Evolutionary conservation across 345 rosid species (phyloP).

Genomic region (Eucalyptus albens): DNA sequence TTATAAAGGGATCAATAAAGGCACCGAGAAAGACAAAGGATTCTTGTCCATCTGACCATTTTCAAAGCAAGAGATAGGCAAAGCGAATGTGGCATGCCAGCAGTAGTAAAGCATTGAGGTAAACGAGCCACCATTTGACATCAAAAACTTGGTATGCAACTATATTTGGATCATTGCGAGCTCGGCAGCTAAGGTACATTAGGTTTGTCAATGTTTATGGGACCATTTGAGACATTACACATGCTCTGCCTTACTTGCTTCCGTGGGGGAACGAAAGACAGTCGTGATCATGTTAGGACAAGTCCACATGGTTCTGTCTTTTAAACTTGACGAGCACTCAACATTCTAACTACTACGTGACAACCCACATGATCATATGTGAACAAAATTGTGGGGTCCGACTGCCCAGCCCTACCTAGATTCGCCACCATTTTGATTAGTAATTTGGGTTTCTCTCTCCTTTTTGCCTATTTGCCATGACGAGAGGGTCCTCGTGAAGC

Average conservation of each 20-base stretch:
- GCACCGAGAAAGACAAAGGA: background rate
- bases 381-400: background rate
- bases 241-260: background rate
- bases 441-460: background rate
- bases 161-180: background rate
- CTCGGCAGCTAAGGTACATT: background rate
- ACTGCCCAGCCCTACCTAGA: background rate
- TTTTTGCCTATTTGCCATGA: too few relatives aligned
- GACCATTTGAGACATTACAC: background rate
- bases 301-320: background rate
- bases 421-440: background rate
- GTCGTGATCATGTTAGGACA: background rate
- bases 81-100: background rate
- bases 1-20: background rate
- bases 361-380: background rate
- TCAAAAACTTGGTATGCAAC: background rate
- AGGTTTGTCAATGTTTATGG: background rate
- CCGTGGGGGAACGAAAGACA: background rate
- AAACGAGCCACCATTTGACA: background rate
- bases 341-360: background rate
- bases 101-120: background rate
- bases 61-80: background rate
- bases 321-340: background rate
- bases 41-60: background rate
- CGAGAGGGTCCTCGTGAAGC: too few relatives aligned